Evolutionary conservation across 2,329 filamentous ascomycete species (phyloP), one percentile per base, ranked within the genome.

Genomic region (Myriosclerotinia scirpicola): DNA sequence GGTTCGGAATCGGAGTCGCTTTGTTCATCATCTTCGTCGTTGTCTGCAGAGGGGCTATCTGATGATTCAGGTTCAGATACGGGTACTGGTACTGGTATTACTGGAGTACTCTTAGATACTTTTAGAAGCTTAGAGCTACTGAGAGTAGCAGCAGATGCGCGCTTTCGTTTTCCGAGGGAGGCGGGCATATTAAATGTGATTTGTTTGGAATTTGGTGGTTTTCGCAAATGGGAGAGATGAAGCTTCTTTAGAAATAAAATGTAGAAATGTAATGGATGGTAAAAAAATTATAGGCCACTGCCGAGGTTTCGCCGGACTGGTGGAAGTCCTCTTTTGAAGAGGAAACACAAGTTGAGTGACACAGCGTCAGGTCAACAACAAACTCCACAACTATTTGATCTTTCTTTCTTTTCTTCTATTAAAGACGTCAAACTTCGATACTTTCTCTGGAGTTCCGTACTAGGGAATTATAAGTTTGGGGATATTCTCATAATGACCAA

Each of bases 401-500:
- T 34, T 15, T 59, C 20, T 54, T n/a, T 55, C 0, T 20, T 17
- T 46, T 22, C 22, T n/a, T 44, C 20, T n/a, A 26, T 22, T 11
- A 8, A 15, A 11, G 2, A 7, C 15, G 3, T 17, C 7, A 11
- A 11, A 56, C 36, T 38, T n/a, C 1, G 7, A 44, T 63, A n/a
- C 1, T 8, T 30, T 26, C 17, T n/a, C 9, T 58, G 12, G 26
- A 20, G 7, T 14, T 48, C 9, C 40, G 59, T 42, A 12, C 3
- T 15, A n/a, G 34, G 20, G 5, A 54, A 30, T 4, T 12, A 30
- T 11, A 4, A 22, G 7, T 12, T 15, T n/a, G 48, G 26, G 22
- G 30, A 40, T 14, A 20, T 52, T 30, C 36, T 36, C 34, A 80
- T 69, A 54, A 97, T 99, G 95, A 98, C 95, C 3, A 88, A 89